These are phyloP conservation scores for Ophiostoma perfectum DNA, from an alignment of 2,329 filamentous ascomycete species.

Conservation along the genomic window DNA sequence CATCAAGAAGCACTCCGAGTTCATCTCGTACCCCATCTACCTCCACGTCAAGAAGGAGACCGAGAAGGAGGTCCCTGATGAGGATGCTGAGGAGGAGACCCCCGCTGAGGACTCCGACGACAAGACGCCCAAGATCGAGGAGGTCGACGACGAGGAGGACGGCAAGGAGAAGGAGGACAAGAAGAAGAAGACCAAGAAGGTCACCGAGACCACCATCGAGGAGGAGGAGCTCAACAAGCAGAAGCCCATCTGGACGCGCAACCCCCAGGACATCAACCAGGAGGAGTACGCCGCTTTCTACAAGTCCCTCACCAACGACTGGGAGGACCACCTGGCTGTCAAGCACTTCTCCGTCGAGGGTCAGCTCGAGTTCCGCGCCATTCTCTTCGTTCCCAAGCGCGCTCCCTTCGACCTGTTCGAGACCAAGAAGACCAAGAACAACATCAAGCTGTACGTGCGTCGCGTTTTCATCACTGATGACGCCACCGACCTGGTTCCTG, in stretches of 20 bases:
- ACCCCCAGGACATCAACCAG: constrained; percentile 86
- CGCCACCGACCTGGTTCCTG: constrained; percentile 96
- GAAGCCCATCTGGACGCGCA: constrained; percentile 99
- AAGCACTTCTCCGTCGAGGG: constrained; percentile 99
- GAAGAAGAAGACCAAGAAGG: constrained; percentile 97
- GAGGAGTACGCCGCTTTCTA: constrained; percentile 99
- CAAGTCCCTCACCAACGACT: constrained; percentile 99
- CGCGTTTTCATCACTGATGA: constrained; percentile 99
- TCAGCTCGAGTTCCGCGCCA: constrained; percentile 99
- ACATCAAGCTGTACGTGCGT: constrained; percentile 99
- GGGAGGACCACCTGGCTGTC: constrained; percentile 98
- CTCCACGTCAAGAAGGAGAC: constrained; percentile 99
- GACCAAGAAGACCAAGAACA: constrained; percentile 99
- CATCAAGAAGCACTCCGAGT: constrained; percentile 99
- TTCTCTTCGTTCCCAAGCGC: constrained; percentile 99
- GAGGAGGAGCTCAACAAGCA: constrained; percentile 99
- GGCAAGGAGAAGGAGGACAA: constrained; percentile 73
- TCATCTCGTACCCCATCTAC: constrained; percentile 99
- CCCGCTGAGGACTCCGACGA: constrained; percentile 64
- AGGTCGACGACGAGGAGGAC: constrained; percentile 80
- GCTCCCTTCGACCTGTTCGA: constrained; percentile 99
- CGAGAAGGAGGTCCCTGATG: constrained; percentile 96
- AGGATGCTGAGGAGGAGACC: constrained; percentile 63
- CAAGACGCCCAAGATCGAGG: constrained; percentile 95
- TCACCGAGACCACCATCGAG: constrained; percentile 98